Conservation (phyloP, 140 eudicot species). For the Stevia rebaudiana region DNA sequence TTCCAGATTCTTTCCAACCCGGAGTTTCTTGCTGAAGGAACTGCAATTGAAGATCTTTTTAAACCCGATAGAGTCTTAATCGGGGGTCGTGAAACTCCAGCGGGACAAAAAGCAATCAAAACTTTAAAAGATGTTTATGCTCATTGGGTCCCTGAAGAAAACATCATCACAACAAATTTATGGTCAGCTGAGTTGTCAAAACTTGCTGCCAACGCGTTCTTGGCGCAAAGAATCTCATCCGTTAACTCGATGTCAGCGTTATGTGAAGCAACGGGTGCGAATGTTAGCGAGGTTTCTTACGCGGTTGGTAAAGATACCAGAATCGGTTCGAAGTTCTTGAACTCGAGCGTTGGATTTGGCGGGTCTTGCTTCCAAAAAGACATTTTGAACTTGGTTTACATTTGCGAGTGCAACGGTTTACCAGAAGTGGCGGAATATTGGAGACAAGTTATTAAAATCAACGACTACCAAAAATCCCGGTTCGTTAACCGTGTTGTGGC, state of each 20-base stretch:
- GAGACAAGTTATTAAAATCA: constrained; percentile 60
- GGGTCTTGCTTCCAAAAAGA: constrained; percentile 62
- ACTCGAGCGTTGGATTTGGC: constrained; percentile 63
- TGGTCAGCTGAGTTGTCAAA: constrained; percentile 75
- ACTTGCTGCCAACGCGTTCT: constrained; percentile 66
- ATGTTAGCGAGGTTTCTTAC: constrained; percentile 44
- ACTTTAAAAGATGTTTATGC: constrained; percentile 50
- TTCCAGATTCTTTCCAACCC: constrained; percentile 63
- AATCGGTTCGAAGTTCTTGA: constrained; percentile 55
- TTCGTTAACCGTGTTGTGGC: constrained; percentile 65
- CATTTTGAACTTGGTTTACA: constrained; percentile 57
- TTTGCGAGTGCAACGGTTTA: constrained; percentile 65
- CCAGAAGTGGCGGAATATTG: constrained; percentile 67
- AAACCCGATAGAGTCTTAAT: constrained; percentile 55
- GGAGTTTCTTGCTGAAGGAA: constrained; percentile 56
- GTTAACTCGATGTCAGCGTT: constrained; percentile 59
- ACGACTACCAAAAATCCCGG: constrained; percentile 60
- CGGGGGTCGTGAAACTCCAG: constrained; percentile 65
- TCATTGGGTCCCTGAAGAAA: constrained; percentile 61
- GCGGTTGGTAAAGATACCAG: constrained; percentile 63
- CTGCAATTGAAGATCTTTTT: constrained; percentile 48
- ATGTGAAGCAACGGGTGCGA: constrained; percentile 58
- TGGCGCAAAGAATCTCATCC: constrained; percentile 56
- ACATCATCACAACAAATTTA: constrained; percentile 51
- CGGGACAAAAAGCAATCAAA: constrained; percentile 48